phyloP scores from a whole-genome alignment of 345 rosid species.

The Citrus cavaleriei region DNA sequence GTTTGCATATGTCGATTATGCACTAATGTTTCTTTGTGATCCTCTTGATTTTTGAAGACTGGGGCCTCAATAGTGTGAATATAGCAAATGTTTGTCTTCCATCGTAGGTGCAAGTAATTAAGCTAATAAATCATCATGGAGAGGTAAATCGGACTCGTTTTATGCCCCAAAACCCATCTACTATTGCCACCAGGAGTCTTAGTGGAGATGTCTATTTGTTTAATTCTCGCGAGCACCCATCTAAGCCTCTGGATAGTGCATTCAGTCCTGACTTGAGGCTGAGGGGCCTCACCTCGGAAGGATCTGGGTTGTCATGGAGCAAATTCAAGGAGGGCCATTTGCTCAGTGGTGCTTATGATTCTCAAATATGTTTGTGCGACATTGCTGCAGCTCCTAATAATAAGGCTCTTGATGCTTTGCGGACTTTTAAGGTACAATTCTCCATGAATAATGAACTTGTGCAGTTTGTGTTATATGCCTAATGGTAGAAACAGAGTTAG shows the following conservation, averaged over 20 bases:
- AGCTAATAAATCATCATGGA: conserved; percentile 94
- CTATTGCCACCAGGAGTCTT: conserved; percentile 87
- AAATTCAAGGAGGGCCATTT: conserved; percentile 90
- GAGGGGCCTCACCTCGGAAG: conserved; percentile 92
- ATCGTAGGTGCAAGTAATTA: conserved; percentile 79
- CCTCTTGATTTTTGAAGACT: no score
- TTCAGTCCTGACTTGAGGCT: conserved; percentile 86
- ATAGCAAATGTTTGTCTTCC: background rate
- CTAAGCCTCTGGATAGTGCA: conserved; percentile 86
- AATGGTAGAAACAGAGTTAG: background rate
- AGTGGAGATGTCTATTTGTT: conserved; percentile 91
- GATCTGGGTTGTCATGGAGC: conserved; percentile 94
- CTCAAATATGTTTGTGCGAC: conserved; percentile 98
- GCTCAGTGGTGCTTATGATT: conserved; percentile 96
- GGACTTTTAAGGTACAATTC: conserved; percentile 59
- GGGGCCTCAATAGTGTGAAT: background rate
- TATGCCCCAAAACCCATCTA: conserved; percentile 89
- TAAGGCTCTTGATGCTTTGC: conserved; percentile 78
- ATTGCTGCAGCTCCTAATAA: conserved; percentile 70
- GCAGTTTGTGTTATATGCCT: no score
- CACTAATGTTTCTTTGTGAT: background rate
- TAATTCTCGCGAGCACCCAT: conserved; percentile 81
- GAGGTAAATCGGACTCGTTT: conserved; percentile 94
- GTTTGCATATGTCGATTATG: background rate
- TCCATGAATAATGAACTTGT: background rate